Percentiles rank a stretch among this genome's conserved stretches.
Evolutionary conservation across 257 asterid species (phyloP).

Genomic region (Solanum chaucha): DNA sequence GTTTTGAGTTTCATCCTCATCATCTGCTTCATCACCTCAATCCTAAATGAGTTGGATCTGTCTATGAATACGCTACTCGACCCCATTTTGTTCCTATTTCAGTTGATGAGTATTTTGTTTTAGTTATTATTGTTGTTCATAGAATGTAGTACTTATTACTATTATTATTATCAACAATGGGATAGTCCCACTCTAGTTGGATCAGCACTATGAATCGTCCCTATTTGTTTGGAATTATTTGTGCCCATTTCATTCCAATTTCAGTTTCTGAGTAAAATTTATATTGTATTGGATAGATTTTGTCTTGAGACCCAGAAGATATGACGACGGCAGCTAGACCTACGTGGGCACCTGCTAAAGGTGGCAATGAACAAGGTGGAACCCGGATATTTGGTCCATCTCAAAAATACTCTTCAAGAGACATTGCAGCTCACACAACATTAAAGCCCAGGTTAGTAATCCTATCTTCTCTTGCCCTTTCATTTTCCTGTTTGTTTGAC

Average conservation of each 20-base stretch:
- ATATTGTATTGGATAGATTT: background rate
- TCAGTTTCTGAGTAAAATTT: background rate
- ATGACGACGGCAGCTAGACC: constrained; percentile 99
- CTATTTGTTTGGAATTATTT: background rate
- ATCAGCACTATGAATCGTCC: background rate
- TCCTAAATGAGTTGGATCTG: background rate
- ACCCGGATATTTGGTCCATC: constrained; percentile 93
- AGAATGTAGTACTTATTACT: background rate
- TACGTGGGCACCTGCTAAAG: constrained; percentile 99
- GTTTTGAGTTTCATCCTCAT: background rate
- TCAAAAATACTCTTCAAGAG: constrained; percentile 94
- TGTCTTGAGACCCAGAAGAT: background rate
- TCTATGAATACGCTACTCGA: background rate
- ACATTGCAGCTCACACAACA: constrained; percentile 83
- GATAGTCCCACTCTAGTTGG: background rate
- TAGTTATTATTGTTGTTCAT: background rate
- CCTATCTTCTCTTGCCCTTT: background rate
- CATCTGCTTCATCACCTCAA: background rate
- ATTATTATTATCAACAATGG: background rate
- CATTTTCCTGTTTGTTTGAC: background rate
- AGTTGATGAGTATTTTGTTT: background rate
- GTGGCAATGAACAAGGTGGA: constrained; percentile 98
- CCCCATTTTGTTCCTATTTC: background rate
- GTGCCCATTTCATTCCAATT: background rate
- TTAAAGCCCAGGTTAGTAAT: constrained; percentile 66